Conservation (phyloP, 176 grass and related monocot species). For the Oropetium thomaeum region DNA sequence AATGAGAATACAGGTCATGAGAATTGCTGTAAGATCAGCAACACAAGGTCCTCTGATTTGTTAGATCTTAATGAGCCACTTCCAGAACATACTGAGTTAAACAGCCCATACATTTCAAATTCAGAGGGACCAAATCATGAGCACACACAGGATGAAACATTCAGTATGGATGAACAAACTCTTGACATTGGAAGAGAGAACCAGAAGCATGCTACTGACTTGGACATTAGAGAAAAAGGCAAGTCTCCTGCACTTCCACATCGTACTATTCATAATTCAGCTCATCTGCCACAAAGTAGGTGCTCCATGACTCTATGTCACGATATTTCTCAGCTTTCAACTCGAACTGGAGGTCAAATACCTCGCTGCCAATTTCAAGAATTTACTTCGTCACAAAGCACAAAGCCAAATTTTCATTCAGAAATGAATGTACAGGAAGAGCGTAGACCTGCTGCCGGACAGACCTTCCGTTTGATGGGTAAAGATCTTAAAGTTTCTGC, state of each 20-base stretch:
- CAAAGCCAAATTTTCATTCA: slow-evolving; percentile 15
- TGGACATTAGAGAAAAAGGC: slow-evolving; percentile 25
- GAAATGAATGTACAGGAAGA: slow-evolving; percentile 26
- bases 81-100: slow-evolving; percentile 27
- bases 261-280: slow-evolving; percentile 17
- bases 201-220: slow-evolving; percentile 8
- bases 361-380: slow-evolving; percentile 8
- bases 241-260: slow-evolving; percentile 2
- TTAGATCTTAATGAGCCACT: slow-evolving; percentile 48
- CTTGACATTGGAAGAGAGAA: slow-evolving; percentile 23
- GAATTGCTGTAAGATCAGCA: slow-evolving; percentile 19
- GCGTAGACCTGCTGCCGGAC: slow-evolving; percentile 24
- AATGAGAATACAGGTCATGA: slow-evolving; percentile 16
- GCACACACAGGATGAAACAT: background rate
- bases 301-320: slow-evolving; percentile 23
- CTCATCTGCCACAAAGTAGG: slow-evolving; percentile 27
- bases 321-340: slow-evolving; percentile 6
- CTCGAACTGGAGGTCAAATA: slow-evolving; percentile 13
- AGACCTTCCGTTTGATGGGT: slow-evolving; percentile 66
- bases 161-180: slow-evolving; percentile 2
- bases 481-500: slow-evolving; percentile 49
- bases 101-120: background rate
- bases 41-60: slow-evolving; percentile 14
- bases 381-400: slow-evolving; percentile 13
- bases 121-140: slow-evolving; percentile 23